Evolutionary conservation across 2,329 filamentous ascomycete genomes (phyloP).

Genomic region (Fragosphaeria purpurea): DNA sequence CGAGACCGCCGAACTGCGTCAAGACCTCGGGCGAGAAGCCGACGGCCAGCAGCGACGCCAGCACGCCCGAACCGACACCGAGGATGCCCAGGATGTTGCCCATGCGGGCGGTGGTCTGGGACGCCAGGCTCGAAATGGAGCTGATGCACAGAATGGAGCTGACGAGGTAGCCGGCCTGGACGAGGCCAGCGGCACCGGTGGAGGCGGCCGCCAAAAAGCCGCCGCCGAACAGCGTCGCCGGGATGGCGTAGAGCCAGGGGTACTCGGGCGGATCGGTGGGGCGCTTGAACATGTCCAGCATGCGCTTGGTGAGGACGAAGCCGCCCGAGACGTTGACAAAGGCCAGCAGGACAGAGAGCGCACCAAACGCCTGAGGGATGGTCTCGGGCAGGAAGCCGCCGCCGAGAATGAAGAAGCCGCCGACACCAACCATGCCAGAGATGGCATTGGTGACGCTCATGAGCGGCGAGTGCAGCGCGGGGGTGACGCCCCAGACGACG

Average conservation of each 20-base stretch:
- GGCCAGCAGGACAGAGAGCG: slow-evolving; percentile 69
- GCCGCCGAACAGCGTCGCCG: slow-evolving; percentile 66
- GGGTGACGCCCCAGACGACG: slow-evolving; percentile 77
- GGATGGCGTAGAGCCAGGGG: slow-evolving; percentile 75
- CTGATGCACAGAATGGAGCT: slow-evolving; percentile 78
- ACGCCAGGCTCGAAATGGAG: slow-evolving; percentile 71
- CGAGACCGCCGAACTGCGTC: slow-evolving; percentile 69
- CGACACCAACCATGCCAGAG: slow-evolving; percentile 81
- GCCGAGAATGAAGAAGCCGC: slow-evolving; percentile 80
- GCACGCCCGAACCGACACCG: slow-evolving; percentile 71
- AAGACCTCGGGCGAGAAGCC: slow-evolving; percentile 72
- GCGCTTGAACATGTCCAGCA: slow-evolving; percentile 87
- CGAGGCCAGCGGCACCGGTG: slow-evolving; percentile 72
- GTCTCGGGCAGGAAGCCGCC: slow-evolving; percentile 70
- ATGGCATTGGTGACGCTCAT: slow-evolving; percentile 95
- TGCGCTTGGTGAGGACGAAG: slow-evolving; percentile 85
- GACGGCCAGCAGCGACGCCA: slow-evolving; percentile 71
- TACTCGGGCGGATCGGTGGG: slow-evolving; percentile 83
- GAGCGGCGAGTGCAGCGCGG: slow-evolving; percentile 75
- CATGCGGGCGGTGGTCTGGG: slow-evolving; percentile 71
- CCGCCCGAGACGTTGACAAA: slow-evolving; percentile 85
- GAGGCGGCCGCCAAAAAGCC: slow-evolving; percentile 71
- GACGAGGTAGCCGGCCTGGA: slow-evolving; percentile 79
- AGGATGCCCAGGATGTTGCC: slow-evolving; percentile 82
- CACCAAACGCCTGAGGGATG: slow-evolving; percentile 68